Base-by-base conservation (phyloP, 257 asterid genomes). In the Nicotiana benthamiana region DNA sequence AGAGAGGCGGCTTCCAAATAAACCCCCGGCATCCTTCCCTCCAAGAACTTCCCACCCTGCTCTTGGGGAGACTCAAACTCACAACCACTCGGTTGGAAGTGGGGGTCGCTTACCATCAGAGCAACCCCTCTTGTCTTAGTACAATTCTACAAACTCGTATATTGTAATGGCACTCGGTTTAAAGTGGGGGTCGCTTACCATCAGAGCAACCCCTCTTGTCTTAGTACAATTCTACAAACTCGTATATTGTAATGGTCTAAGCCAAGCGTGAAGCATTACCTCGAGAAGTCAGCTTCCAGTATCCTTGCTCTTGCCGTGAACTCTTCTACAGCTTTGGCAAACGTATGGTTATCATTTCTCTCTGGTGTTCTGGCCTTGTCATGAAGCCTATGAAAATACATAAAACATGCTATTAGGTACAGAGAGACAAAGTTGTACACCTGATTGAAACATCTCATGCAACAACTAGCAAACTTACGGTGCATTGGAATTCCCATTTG, bases 211-310 rank as follows among this genome's bases (percentile, higher is more conserved):
- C n/a, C n/a, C n/a, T n/a, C n/a, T n/a, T n/a, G n/a, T n/a, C n/a
- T n/a, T n/a, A n/a, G 32, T 9, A n/a, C 36, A 34, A 62, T 24
- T 32, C 26, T 51, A 78, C 61, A 80, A 17, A 80, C 28, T 61
- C 51, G 28, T 79, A 78, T 16, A 24, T 79, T 60, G 26, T 8
- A 60, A 32, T 59, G 62, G 64, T 43, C 20, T n/a, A 74, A 48
- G 46, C 61, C 79, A 51, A 74, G n/a, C 79, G 16, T 48, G 43
- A 74, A 74, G 63, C 34, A 36, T 62, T 79, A 90, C 98, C 97
- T 89, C 28, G 83, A 83, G 32, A 92, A 77, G 52, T 83, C 89
- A 83, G 74, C 87, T 82, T 89, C 94, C 77, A 91, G 88, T 86
- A 80, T 86, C 84, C 86, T 86, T 32, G 91, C 87, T 81, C 86